Evolutionary conservation across 2,329 filamentous ascomycete genomes (phyloP), one percentile per base, ranked within the genome.

Genomic region (Zymoseptoria ardabiliae): DNA sequence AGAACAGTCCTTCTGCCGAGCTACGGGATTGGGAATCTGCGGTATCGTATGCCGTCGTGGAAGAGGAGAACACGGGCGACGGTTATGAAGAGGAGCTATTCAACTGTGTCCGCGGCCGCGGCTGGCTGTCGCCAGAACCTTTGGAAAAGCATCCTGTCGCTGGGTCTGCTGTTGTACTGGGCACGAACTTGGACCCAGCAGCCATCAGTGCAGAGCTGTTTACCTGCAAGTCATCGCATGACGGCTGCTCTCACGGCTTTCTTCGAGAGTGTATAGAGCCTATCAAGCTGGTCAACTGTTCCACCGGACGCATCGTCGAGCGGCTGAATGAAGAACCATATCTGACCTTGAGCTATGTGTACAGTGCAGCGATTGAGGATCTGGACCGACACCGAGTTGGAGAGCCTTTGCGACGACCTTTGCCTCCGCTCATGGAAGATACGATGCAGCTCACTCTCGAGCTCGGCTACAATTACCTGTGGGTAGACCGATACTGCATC

Each of bases 401-500:
- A 59, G 48, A 35, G 55, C 53, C 11, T 25, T 28, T 28, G 53
- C 53, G 7, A 55, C 28, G 25, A 59, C 35, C 35, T 7, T n/a
- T 45, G 35, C 35, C 35, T 45, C 11, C 13, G 35, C 35, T 45
- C 17, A 45, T 45, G 35, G 35, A 55, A 45, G 53, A 55, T 23
- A 41, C 53, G 17, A 45, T 55, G 6, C 17, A n/a, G 25, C 19
- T 55, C 23, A 30, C 22, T 21, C 28, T 28, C 8, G n/a, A 7
- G 6, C 23, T 55, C 13, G 25, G 53, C 13, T 25, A 30, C 19
- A 25, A 35, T 11, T 55, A 10, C 17, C 53, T 55, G 6, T 55
- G 53, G 53, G 41, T 55, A 22, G 53, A 55, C n/a, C 30, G 53
- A 28, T 22, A 20, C n/a, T 35, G 50, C 17, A 50, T 51, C 56